phyloP scores from a whole-genome alignment of 176 grass and related monocot species.

The Triticum aestivum region DNA sequence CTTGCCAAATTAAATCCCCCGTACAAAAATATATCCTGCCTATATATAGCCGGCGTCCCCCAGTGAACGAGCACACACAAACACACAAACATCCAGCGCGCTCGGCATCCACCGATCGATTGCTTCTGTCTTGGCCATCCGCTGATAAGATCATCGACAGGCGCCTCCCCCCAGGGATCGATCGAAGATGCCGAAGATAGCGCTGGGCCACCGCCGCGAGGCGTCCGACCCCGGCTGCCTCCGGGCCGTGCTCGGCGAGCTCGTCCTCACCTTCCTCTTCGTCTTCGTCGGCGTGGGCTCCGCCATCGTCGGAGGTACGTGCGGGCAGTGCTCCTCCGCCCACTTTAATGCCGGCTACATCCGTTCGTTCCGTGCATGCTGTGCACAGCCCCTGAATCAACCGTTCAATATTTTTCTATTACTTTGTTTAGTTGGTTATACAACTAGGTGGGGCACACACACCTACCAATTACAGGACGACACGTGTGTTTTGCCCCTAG shows the following conservation, averaged over 20 bases:
- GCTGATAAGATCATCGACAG: not conserved
- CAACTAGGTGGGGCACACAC: not conserved
- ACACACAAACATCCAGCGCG: not conserved
- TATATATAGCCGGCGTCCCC: not conserved
- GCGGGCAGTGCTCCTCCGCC: not conserved
- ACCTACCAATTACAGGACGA: not conserved
- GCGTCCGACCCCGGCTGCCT: conserved; percentile 66
- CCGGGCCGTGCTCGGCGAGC: conserved; percentile 70
- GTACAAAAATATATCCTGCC: not conserved
- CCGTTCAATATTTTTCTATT: not conserved
- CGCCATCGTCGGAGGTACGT: conserved; percentile 54
- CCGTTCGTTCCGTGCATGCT: not conserved
- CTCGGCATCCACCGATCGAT: not conserved
- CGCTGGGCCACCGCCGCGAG: conserved; percentile 54
- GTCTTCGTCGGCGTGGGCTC: conserved; percentile 79
- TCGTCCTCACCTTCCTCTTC: conserved; percentile 94
- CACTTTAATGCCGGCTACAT: not conserved
- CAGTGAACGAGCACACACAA: not conserved
- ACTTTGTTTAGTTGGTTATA: not conserved
- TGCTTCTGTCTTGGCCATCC: not conserved
- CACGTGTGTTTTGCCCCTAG: not conserved
- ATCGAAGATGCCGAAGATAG: conserved; percentile 69
- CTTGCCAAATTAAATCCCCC: not conserved
- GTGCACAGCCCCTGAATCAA: not conserved
- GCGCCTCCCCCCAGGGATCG: not conserved